Percentiles rank a stretch among this genome's conserved stretches.
phyloP scores from a whole-genome alignment of 2,329 filamentous ascomycete species.

The Ampelomyces quisqualis region DNA sequence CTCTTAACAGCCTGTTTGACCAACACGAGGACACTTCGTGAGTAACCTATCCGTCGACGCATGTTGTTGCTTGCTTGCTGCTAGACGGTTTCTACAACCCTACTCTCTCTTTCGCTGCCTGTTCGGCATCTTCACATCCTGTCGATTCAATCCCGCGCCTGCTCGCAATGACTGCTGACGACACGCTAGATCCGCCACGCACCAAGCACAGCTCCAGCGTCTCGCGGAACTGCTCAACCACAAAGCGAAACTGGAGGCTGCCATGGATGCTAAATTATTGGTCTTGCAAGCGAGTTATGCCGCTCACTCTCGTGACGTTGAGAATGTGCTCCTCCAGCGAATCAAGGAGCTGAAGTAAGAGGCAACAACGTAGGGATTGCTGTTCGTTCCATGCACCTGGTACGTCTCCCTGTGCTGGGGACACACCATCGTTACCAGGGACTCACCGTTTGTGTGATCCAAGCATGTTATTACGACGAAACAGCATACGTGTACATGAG shows the following conservation, averaged over 20 bases:
- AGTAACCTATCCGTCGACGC: slow-evolving; percentile 10
- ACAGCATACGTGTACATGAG: too few relatives aligned
- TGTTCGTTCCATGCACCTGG: too few relatives aligned
- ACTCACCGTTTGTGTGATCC: too few relatives aligned
- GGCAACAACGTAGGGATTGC: too few relatives aligned
- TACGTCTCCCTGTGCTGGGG: too few relatives aligned
- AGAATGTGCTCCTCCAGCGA: slow-evolving; percentile 19
- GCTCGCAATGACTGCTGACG: background rate
- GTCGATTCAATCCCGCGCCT: too few relatives aligned
- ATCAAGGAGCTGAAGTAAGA: slow-evolving; percentile 25
- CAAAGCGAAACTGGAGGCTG: slow-evolving; percentile 29
- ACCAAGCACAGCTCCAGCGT: slow-evolving; percentile 26
- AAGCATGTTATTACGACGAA: too few relatives aligned
- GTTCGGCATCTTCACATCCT: background rate
- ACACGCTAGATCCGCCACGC: slow-evolving; percentile 19
- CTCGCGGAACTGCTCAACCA: slow-evolving; percentile 25
- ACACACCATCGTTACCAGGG: too few relatives aligned
- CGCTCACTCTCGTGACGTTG: slow-evolving; percentile 25
- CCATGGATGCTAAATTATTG: slow-evolving; percentile 21
- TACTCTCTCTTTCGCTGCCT: too few relatives aligned
- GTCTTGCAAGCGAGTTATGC: slow-evolving; percentile 20
- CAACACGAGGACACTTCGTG: slow-evolving; percentile 31
- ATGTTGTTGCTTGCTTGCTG: too few relatives aligned
- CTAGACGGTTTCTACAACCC: too few relatives aligned
- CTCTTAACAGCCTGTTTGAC: slow-evolving; percentile 28